phyloP scores from a whole-genome alignment of 768 basidiomycete species.

The Tylopilus rubrobrunneus region DNA sequence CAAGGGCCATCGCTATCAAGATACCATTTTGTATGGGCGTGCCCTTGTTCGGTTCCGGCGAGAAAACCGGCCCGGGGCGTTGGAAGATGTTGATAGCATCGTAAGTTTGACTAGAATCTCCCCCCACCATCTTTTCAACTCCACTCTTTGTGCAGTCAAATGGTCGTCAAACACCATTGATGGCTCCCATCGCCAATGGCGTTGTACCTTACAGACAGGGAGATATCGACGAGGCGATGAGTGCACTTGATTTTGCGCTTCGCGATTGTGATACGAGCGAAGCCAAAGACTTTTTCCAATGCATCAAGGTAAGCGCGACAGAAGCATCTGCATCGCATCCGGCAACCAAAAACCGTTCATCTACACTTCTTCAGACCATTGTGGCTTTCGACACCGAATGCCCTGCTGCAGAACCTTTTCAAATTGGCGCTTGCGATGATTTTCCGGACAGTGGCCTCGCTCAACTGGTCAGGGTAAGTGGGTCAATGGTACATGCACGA shows the following conservation, averaged over 20 bases:
- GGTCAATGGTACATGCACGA: background rate
- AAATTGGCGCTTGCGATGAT: too few species aligned
- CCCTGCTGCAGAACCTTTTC: too few species aligned
- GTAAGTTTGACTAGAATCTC: background rate
- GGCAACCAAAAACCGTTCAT: too few species aligned
- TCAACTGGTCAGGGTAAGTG: background rate
- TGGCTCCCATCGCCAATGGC: background rate
- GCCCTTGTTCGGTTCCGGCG: background rate
- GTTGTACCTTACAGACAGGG: background rate
- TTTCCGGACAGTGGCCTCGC: background rate
- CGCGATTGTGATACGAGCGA: background rate
- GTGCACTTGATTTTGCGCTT: background rate
- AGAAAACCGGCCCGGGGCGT: too few species aligned
- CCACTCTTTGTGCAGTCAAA: background rate
- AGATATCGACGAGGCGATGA: background rate
- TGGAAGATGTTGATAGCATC: background rate
- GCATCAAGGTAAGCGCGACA: background rate
- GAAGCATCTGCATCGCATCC: background rate
- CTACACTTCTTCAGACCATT: too few species aligned
- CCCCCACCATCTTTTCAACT: too few species aligned
- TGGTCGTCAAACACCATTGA: background rate
- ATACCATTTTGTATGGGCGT: background rate
- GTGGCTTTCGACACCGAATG: too few species aligned
- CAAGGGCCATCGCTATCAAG: background rate
- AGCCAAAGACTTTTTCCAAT: background rate